Evolutionary conservation across 169 alveolate genomes (phyloP), one percentile per base, ranked within the genome.

Genomic region (Eimeria sp.): DNA sequence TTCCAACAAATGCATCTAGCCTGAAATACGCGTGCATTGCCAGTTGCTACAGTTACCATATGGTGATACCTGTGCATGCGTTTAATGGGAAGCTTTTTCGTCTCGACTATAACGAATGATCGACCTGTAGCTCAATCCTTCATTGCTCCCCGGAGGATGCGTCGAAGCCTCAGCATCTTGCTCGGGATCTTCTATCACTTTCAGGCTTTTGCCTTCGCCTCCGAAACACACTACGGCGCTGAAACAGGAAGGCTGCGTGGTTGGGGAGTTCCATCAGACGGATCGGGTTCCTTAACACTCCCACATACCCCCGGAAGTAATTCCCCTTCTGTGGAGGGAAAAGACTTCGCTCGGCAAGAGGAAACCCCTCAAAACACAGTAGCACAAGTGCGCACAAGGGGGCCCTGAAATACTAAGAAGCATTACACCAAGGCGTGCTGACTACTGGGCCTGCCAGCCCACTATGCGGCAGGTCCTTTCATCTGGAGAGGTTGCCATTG

Each of bases 201-300:
- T 20, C 20, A 27, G 27, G 0, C 13, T 34, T 11, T 70, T 30
- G 80, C 49, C 80, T 4, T 7, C 51, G 80, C 80, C 80, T 70
- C 80, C 51, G 51, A 30, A 70, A 3, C 80, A 9, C 11, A 34
- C 20, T 5, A 4, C 25, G 11, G 51, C 20, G n/a, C 51, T 70
- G 80, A 4, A 16, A 49, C 27, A 70, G 80, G 80, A 70, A 70
- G 22, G 80, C 80, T 70, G 47, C 80, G 80, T 70, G 80, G 80
- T 13, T 9, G 51, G 80, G 25, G 34, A 30, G 20, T 30, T n/a
- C 49, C 22, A 70, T 20, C 51, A 34, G 80, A n/a, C 13, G 34
- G 49, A 70, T 70, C 80, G 4, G 80, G 20, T 5, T 47, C 0
- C 4, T 70, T 34, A 3, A 22, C 51, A 30, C 27, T 3, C 22